Conservation (phyloP, 2,329 filamentous ascomycete species). For the Akanthomyces muscarius region DNA sequence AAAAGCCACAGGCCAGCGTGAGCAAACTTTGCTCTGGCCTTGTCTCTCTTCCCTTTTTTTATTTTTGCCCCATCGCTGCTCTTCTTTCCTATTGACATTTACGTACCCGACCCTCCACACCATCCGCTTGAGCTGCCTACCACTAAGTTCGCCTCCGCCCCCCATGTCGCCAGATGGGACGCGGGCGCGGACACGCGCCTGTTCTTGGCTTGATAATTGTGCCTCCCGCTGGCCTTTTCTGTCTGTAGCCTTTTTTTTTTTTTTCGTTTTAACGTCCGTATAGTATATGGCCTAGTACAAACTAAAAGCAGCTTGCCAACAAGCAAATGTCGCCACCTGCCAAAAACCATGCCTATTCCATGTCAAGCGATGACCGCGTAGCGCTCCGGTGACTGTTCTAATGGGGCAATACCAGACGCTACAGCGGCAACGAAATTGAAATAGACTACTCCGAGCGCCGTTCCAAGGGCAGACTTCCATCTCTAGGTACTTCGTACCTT, state of each 20-base stretch:
- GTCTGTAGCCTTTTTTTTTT: background rate
- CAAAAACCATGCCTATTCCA: background rate
- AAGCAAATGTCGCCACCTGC: background rate
- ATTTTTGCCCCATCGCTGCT: background rate
- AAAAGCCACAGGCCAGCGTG: background rate
- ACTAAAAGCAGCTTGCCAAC: background rate
- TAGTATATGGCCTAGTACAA: background rate
- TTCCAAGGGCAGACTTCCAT: too few species aligned
- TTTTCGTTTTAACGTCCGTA: background rate
- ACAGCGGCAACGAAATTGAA: background rate
- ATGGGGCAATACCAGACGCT: background rate
- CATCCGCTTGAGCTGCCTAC: background rate
- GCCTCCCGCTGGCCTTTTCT: background rate
- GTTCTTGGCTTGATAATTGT: background rate
- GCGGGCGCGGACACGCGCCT: background rate
- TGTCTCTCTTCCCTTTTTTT: background rate
- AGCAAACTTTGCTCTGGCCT: background rate
- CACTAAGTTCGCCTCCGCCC: background rate
- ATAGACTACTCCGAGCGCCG: background rate
- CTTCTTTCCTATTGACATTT: too few species aligned
- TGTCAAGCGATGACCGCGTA: background rate
- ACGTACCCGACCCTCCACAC: background rate
- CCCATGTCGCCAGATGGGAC: background rate
- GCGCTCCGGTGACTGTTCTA: background rate
- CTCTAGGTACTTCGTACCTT: too few species aligned